Evolutionary conservation across 352 stramenopile species (phyloP).

Genomic region (Phytophthora europaea): DNA sequence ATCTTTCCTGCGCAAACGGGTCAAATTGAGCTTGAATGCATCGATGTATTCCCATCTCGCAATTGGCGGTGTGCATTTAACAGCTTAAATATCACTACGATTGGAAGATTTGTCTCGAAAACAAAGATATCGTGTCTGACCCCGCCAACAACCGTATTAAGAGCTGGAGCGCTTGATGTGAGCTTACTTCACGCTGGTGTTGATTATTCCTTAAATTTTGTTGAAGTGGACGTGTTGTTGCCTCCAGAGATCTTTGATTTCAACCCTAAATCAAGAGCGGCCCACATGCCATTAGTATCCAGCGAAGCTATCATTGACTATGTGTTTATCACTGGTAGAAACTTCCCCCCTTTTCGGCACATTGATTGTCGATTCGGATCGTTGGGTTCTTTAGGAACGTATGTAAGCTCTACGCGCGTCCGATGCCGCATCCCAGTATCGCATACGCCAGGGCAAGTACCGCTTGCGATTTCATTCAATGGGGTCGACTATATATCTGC

Average conservation of each 20-base stretch:
- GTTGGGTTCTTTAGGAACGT: conserved; percentile 38
- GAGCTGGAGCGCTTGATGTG: conserved; percentile 24
- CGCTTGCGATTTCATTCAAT: conserved; percentile 75
- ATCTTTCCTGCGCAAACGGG: conserved; percentile 40
- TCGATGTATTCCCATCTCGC: conserved; percentile 26
- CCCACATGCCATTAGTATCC: conserved; percentile 2
- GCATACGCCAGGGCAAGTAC: conserved; percentile 23
- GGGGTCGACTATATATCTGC: conserved; percentile 58
- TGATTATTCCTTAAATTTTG: conserved; percentile 36
- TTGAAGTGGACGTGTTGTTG: conserved; percentile 38
- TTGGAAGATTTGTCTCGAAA: conserved; percentile 31
- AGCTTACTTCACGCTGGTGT: conserved; percentile 24
- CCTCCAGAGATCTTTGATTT: conserved; percentile 48
- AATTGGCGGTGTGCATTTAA: conserved; percentile 44
- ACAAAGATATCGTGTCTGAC: conserved; percentile 32
- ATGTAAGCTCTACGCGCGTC: conserved; percentile 45
- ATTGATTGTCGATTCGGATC: conserved; percentile 52
- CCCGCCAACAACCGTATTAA: conserved; percentile 17
- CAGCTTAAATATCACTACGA: conserved; percentile 37
- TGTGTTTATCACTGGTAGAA: conserved; percentile 49
- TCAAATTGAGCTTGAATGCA: conserved; percentile 32
- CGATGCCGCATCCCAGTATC: conserved; percentile 56
- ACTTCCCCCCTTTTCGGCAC: conserved; percentile 50
- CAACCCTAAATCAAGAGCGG: conserved; percentile 31
- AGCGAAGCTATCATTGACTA: conserved; percentile 14